A percentile compares a stretch with the other conserved stretches of the same genome.
Evolutionary conservation across 306 rosid genomes (phyloP).

Genomic region (Lathyrus aphaca): DNA sequence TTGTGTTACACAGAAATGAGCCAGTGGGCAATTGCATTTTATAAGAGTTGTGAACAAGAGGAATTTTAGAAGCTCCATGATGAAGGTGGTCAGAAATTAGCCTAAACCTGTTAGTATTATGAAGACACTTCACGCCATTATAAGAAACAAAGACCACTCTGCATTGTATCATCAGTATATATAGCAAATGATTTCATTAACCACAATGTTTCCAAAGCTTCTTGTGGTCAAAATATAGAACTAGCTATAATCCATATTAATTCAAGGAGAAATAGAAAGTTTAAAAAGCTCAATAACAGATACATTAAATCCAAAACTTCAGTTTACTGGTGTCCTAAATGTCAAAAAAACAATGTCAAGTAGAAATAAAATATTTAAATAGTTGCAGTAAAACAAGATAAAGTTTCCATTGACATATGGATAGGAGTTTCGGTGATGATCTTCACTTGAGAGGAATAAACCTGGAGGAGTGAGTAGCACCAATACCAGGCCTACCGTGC

Average conservation of each 20-base stretch:
- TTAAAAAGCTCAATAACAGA: background rate
- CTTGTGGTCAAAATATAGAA: background rate
- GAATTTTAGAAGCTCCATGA: no score
- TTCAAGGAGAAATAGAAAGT: background rate
- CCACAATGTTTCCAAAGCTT: background rate
- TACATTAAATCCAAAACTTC: conserved; percentile 17
- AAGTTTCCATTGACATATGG: conserved; percentile 9
- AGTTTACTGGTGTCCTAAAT: conserved; percentile 17
- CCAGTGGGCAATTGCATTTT: no score
- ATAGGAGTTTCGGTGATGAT: background rate
- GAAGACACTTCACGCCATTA: no score
- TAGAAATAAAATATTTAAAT: conserved; percentile 1
- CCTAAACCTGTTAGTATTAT: no score
- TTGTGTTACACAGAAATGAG: no score
- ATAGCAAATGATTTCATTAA: background rate
- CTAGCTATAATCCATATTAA: background rate
- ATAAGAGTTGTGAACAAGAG: no score
- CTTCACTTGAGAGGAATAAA: conserved; percentile 93
- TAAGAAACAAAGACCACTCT: no score
- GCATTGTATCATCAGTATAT: no score
- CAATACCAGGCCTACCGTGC: conserved; percentile 97
- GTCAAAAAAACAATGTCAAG: conserved; percentile 23
- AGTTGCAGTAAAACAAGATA: conserved; percentile 5
- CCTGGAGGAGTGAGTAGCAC: conserved; percentile 98
- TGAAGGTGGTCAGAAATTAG: no score